Evolutionary conservation across 345 rosid genomes (phyloP).

Genomic region (Abelmoschus esculentus): DNA sequence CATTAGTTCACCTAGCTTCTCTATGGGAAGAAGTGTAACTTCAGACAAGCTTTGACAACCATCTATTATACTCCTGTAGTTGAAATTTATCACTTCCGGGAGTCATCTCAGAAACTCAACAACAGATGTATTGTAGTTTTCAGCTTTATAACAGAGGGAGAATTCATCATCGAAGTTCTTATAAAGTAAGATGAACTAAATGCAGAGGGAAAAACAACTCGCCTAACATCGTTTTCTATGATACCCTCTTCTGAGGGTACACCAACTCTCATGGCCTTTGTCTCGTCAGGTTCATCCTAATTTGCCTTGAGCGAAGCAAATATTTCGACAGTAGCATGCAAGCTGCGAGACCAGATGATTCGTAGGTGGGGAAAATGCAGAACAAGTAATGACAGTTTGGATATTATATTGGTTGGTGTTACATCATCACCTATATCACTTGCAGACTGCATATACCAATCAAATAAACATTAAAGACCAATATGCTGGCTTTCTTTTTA

Average conservation of each 20-base stretch:
- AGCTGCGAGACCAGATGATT: constrained; percentile 91
- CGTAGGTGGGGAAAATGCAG: constrained; percentile 88
- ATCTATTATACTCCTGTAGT: constrained; percentile 82
- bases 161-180: not conserved
- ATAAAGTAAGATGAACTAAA: not conserved
- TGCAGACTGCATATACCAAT: constrained; percentile 53
- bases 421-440: constrained; percentile 95
- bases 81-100: constrained; percentile 80
- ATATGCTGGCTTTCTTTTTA: not conserved
- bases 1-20: constrained; percentile 65
- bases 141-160: constrained; percentile 49
- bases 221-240: constrained; percentile 87
- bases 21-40: constrained; percentile 60
- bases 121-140: constrained; percentile 87
- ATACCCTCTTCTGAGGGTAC: constrained; percentile 92
- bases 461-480: constrained; percentile 4
- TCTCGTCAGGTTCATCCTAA: constrained; percentile 89
- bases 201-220: not conserved
- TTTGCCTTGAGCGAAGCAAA: constrained; percentile 78
- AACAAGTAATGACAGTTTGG: constrained; percentile 84
- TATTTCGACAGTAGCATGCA: constrained; percentile 92
- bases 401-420: constrained; percentile 79
- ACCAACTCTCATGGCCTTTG: constrained; percentile 77
- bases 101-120: constrained; percentile 90
- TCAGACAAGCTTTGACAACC: constrained; percentile 82